Percentiles rank a stretch among this genome's conserved stretches.
These are phyloP conservation scores for Dictyostelium firmibasis DNA, from an alignment of 78 protist genomes.

Conservation along the genomic window DNA sequence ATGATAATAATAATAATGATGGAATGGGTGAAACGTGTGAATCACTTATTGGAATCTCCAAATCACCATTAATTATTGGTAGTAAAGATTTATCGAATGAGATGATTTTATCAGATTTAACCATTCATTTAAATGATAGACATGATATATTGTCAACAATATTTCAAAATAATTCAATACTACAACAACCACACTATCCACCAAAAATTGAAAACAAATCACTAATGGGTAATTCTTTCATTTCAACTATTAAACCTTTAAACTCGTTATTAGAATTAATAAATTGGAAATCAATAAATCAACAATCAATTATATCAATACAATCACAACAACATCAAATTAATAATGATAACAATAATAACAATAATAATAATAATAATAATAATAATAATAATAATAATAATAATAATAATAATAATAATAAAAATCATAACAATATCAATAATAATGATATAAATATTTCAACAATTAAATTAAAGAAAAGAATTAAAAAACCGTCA, in stretches of 20 bases:
- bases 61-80: background rate
- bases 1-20: background rate
- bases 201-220: background rate
- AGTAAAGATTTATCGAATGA: background rate
- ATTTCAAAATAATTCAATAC: background rate
- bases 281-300: background rate
- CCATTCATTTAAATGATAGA: background rate
- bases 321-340: no score
- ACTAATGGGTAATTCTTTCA: background rate
- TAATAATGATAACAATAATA: no score
- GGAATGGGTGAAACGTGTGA: background rate
- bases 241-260: background rate
- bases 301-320: no score
- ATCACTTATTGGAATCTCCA: background rate
- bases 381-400: background rate
- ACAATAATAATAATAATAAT: background rate
- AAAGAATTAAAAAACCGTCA: background rate
- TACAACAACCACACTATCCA: background rate
- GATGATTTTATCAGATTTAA: background rate
- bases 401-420: no score
- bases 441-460: background rate
- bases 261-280: background rate
- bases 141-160: background rate
- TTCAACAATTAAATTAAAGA: background rate
- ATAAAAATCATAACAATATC: no score